A percentile compares a stretch with the other conserved stretches of the same genome.
Evolutionary conservation across 805 yeast genomes (phyloP).

Genomic region (Saturnispora saitoi): DNA sequence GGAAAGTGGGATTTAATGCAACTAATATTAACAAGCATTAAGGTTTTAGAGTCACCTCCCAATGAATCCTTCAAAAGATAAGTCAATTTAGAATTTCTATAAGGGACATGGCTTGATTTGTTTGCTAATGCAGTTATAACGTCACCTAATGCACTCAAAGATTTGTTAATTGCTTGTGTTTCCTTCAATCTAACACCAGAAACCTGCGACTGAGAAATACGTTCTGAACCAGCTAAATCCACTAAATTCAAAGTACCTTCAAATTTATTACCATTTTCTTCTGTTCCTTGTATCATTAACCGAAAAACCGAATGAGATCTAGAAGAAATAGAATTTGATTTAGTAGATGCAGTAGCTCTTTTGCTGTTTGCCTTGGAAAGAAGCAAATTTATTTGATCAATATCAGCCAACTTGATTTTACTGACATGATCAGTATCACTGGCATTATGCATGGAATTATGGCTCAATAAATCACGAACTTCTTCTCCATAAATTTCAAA

Average conservation of each 20-base stretch:
- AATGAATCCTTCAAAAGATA: constrained; percentile 77
- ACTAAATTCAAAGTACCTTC: constrained; percentile 68
- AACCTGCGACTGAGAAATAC: constrained; percentile 66
- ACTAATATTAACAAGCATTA: constrained; percentile 88
- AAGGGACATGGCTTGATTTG: constrained; percentile 48
- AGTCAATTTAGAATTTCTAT: constrained; percentile 67
- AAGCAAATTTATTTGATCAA: constrained; percentile 40
- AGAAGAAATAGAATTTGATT: constrained; percentile 75
- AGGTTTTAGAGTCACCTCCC: constrained; percentile 77
- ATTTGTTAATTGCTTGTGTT: constrained; percentile 82
- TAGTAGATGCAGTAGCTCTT: constrained; percentile 76
- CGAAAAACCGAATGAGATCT: constrained; percentile 84
- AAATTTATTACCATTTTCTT: constrained; percentile 30
- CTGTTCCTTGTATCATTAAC: constrained; percentile 48
- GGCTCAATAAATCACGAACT: constrained; percentile 55
- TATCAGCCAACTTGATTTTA: constrained; percentile 33
- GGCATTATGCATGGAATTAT: constrained; percentile 54
- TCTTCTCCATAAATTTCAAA: constrained; percentile 85
- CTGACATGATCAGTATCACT: constrained; percentile 52
- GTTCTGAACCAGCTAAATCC: constrained; percentile 92
- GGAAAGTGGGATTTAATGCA: constrained; percentile 52
- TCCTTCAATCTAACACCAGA: constrained; percentile 76
- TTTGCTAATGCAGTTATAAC: constrained; percentile 47
- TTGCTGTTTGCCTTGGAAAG: constrained; percentile 48
- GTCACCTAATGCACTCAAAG: constrained; percentile 82